These are phyloP conservation scores for Astrephomene gubernaculifera DNA, from an alignment of 139 green algal species.

Conservation along the genomic window DNA sequence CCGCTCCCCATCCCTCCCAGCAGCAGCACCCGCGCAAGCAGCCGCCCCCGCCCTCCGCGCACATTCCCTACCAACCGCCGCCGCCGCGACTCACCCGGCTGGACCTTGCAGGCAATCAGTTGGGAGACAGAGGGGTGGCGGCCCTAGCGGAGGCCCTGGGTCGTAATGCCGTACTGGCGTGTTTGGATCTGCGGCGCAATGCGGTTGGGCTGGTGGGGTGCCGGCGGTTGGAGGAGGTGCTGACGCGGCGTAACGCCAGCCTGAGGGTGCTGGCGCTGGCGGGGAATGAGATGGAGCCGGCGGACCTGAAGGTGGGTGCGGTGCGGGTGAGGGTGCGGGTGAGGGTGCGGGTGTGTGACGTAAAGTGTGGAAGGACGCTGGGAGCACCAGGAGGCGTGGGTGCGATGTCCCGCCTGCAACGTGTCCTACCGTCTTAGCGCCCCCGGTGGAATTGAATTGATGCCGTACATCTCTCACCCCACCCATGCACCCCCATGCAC, in stretches of 20 bases:
- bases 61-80: background rate
- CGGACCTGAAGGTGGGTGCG: conserved; percentile 33
- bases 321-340: background rate
- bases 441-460: background rate
- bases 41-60: background rate
- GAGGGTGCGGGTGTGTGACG: background rate
- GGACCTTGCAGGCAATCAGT: conserved; percentile 44
- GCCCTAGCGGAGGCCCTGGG: conserved; percentile 50
- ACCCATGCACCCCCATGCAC: background rate
- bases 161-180: conserved; percentile 22
- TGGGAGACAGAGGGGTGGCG: conserved; percentile 67
- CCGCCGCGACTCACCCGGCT: conserved; percentile 47
- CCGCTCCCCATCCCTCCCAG: background rate
- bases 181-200: conserved; percentile 53
- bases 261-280: conserved; percentile 40
- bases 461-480: background rate
- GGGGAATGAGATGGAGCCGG: conserved; percentile 43
- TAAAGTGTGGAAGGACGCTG: background rate
- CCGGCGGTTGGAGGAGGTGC: conserved; percentile 26
- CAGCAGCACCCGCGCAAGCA: background rate
- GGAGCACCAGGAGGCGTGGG: background rate
- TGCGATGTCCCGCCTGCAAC: background rate
- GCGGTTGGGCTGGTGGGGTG: conserved; percentile 43
- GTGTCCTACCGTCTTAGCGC: background rate
- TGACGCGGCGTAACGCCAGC: conserved; percentile 38